phyloP scores from a whole-genome alignment of 1,284 basidiomycete species.

The Cryptococcus sp. region DNA sequence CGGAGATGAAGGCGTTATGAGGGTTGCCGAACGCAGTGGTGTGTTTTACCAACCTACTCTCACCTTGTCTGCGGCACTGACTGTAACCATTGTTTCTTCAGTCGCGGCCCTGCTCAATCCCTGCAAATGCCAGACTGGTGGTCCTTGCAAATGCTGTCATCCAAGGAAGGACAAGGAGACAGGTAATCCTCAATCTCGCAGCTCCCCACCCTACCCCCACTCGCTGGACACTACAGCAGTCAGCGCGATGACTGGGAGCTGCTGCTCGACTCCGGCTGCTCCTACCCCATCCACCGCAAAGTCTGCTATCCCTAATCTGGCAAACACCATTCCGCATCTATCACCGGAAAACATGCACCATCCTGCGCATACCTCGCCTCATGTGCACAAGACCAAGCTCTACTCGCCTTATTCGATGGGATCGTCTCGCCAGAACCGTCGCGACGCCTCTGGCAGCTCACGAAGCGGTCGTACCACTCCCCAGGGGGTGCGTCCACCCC shows the following conservation, averaged over 20 bases:
- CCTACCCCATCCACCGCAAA: background rate
- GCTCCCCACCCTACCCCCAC: background rate
- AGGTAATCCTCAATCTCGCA: background rate
- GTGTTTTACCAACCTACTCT: slow-evolving; percentile 52
- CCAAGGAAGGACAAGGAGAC: slow-evolving; percentile 34
- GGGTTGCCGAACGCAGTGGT: slow-evolving; percentile 39
- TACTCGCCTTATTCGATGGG: slow-evolving; percentile 50
- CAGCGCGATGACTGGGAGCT: slow-evolving; percentile 2
- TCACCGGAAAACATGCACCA: slow-evolving; percentile 45
- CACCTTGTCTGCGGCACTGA: slow-evolving; percentile 29
- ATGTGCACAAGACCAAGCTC: slow-evolving; percentile 53
- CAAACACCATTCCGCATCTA: slow-evolving; percentile 13
- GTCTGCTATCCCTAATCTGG: slow-evolving; percentile 12
- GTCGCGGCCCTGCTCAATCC: slow-evolving; percentile 48
- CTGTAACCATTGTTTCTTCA: slow-evolving; percentile 8
- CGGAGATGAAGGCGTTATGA: slow-evolving; percentile 28
- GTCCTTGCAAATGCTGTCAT: slow-evolving; percentile 62
- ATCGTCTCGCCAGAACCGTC: slow-evolving; percentile 28
- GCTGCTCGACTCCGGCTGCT: slow-evolving; percentile 9
- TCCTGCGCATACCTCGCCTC: slow-evolving; percentile 47
- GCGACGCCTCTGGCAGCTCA: slow-evolving; percentile 8
- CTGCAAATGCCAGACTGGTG: slow-evolving; percentile 55
- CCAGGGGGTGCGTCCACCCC: slow-evolving; percentile 17
- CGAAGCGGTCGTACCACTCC: slow-evolving; percentile 18
- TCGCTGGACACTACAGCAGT: background rate